Conservation (phyloP, 2,329 filamentous ascomycete species). For the Paracoccidioides lutzii region DNA sequence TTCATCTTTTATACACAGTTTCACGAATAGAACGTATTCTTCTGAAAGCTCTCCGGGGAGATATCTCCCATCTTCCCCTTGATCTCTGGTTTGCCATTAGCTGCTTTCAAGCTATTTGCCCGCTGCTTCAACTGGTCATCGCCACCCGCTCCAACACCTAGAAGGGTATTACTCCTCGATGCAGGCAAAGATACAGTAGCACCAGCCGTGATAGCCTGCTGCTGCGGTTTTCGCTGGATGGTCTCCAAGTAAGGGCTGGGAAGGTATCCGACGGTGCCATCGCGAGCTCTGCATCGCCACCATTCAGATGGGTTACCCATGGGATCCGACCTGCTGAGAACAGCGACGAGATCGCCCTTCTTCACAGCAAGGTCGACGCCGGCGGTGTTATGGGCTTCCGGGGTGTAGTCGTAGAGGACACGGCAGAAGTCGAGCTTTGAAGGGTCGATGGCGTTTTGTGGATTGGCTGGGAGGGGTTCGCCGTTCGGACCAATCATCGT, state of each 20-base stretch:
- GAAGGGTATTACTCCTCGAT: conserved; percentile 2
- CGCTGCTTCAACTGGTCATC: conserved; percentile 11
- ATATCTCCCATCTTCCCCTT: conserved; percentile 52
- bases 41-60: conserved; percentile 57
- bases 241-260: conserved; percentile 80
- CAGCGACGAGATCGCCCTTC: conserved; percentile 90
- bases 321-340: conserved; percentile 83
- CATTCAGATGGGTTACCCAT: conserved; percentile 86
- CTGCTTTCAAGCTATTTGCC: conserved; percentile 21
- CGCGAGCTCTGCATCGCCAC: conserved; percentile 88
- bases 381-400: conserved; percentile 48
- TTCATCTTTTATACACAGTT: conserved; percentile 11
- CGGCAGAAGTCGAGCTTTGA: conserved; percentile 93
- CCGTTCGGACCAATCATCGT: conserved; percentile 42
- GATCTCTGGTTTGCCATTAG: conserved; percentile 33
- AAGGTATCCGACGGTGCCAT: conserved; percentile 82
- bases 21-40: conserved; percentile 54
- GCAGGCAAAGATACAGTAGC: neutral
- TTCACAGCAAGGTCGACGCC: conserved; percentile 82
- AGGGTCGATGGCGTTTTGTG: conserved; percentile 54
- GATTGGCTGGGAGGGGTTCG: conserved; percentile 26
- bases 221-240: conserved; percentile 44
- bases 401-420: conserved; percentile 84
- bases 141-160: neutral
- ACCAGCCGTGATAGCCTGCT: conserved; percentile 27